These are phyloP conservation scores for Ophiocordyceps australis DNA, from an alignment of 2,329 filamentous ascomycete genomes.

Conservation along the genomic window DNA sequence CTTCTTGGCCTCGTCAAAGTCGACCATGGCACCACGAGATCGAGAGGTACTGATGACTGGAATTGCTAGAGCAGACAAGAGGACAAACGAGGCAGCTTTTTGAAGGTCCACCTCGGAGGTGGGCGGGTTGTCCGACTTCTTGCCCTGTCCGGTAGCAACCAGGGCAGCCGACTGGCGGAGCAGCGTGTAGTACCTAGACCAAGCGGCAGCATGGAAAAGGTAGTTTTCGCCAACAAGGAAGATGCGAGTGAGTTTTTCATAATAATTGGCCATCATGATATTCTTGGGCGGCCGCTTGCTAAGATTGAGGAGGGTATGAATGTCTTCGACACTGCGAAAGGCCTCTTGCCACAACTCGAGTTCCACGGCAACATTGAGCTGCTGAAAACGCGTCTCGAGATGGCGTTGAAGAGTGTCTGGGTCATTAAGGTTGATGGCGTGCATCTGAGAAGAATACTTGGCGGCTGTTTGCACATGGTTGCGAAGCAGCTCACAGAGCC, in stretches of 20 bases:
- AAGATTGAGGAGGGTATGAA: constrained; percentile 88
- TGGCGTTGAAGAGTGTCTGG: constrained; percentile 94
- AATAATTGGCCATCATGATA: constrained; percentile 99
- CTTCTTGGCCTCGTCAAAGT: constrained; percentile 92
- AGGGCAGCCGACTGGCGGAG: constrained; percentile 77
- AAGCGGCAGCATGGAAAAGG: constrained; percentile 94
- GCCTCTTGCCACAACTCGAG: constrained; percentile 98
- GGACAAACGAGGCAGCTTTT: constrained; percentile 87
- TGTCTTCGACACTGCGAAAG: constrained; percentile 97
- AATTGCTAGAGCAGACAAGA: constrained; percentile 90
- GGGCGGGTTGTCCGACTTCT: constrained; percentile 87
- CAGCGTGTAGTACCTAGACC: constrained; percentile 93
- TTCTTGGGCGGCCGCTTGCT: constrained; percentile 98
- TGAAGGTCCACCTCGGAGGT: constrained; percentile 80
- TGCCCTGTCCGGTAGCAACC: constrained; percentile 67
- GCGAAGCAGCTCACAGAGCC: constrained; percentile 90
- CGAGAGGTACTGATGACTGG: constrained; percentile 97
- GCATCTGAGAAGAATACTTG: constrained; percentile 98
- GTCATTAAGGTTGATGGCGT: constrained; percentile 96
- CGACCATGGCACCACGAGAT: constrained; percentile 86
- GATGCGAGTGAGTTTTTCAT: constrained; percentile 96
- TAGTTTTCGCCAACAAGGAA: constrained; percentile 99
- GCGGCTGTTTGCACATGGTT: constrained; percentile 98
- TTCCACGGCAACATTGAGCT: constrained; percentile 94
- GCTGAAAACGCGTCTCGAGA: constrained; percentile 93